A percentile compares a stretch with the other conserved stretches of the same genome.
phyloP scores from a whole-genome alignment of 768 basidiomycete genomes.

The Pulveroboletus ravenelii region DNA sequence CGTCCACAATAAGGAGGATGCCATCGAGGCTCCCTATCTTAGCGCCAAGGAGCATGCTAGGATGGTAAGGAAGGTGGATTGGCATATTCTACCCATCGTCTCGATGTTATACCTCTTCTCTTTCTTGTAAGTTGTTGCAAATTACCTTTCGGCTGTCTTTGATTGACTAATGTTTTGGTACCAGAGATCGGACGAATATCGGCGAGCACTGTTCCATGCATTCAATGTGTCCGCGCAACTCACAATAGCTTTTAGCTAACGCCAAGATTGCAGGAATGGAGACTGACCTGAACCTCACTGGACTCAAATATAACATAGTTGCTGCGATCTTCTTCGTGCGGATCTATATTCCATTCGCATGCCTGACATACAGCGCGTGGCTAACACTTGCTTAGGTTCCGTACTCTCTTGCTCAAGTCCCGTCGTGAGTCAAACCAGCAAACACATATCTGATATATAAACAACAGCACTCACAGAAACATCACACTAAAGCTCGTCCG shows the following conservation, averaged over 20 bases:
- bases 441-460: neutral
- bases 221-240: neutral
- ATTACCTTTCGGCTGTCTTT: neutral
- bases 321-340: conserved; percentile 37
- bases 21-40: neutral
- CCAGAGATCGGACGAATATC: conserved; percentile 42
- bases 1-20: conserved; percentile 4
- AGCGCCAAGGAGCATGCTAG: neutral
- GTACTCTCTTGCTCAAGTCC: conserved; percentile 36
- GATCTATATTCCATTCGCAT: neutral
- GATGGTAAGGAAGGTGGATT: conserved; percentile 17
- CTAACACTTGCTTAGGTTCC: conserved; percentile 22
- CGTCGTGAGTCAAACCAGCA: conserved; percentile 29
- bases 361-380: neutral
- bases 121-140: conserved; percentile 11
- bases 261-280: conserved; percentile 45
- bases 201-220: conserved; percentile 24
- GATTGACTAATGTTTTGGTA: neutral
- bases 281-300: conserved; percentile 32
- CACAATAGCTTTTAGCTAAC: conserved; percentile 30
- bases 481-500: conserved; percentile 32
- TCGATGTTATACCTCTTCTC: conserved; percentile 14
- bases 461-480: conserved; percentile 23
- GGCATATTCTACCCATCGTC: conserved; percentile 18
- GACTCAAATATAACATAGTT: conserved; percentile 35